Conservation (phyloP, 768 basidiomycete species). For the Sistotremastrum suecicum region DNA sequence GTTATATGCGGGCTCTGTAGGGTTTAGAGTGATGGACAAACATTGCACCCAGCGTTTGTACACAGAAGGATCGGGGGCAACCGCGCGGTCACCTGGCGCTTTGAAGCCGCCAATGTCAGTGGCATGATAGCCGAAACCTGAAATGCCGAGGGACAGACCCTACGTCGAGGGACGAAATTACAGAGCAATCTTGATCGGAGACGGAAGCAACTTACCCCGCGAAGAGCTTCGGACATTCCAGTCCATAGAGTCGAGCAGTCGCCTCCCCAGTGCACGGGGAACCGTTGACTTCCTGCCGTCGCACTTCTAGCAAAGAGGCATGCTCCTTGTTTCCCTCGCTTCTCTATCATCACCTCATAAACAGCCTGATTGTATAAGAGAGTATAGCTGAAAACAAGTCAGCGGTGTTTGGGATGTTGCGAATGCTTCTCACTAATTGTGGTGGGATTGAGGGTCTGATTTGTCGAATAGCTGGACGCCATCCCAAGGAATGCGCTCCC, state of each 20-base stretch:
- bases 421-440: slow-evolving; percentile 34
- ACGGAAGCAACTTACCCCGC: slow-evolving; percentile 24
- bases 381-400: slow-evolving; percentile 30
- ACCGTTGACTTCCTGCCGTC: slow-evolving; percentile 58
- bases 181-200: not conserved
- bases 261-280: slow-evolving; percentile 48
- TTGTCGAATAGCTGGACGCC: slow-evolving; percentile 19
- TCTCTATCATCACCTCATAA: slow-evolving; percentile 41
- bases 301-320: slow-evolving; percentile 58
- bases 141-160: slow-evolving; percentile 45
- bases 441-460: slow-evolving; percentile 35
- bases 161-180: not conserved
- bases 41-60: slow-evolving; percentile 36
- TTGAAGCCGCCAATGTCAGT: slow-evolving; percentile 75
- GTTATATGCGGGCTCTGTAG: not conserved
- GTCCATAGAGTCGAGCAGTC: slow-evolving; percentile 68
- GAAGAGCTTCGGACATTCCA: slow-evolving; percentile 63
- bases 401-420: slow-evolving; percentile 14
- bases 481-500: slow-evolving; percentile 22
- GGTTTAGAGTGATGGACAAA: slow-evolving; percentile 11
- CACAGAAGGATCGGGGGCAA: slow-evolving; percentile 23
- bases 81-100: slow-evolving; percentile 19
- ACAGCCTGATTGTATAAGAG: slow-evolving; percentile 59
- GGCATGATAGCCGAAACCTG: slow-evolving; percentile 59
- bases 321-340: slow-evolving; percentile 50